Evolutionary conservation across 192 early-diverging fungal species (phyloP), one percentile per base, ranked within the genome.

Genomic region (Spinellus fusiger): DNA sequence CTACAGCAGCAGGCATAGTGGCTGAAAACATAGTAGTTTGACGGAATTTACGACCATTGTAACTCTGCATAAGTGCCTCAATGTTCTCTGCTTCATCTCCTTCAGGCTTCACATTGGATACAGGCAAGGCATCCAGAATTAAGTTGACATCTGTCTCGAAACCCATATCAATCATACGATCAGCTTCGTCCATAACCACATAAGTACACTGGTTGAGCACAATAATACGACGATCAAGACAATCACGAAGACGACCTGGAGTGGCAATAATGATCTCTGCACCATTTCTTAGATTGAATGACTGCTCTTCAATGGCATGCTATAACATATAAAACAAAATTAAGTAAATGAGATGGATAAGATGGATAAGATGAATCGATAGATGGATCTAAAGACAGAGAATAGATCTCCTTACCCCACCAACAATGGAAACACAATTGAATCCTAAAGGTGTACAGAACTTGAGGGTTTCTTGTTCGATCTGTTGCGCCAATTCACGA

Each of bases 1-100:
- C 97, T 7, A 99, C 94, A 0, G 87, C 88, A 2, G 93, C 58
- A 5, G 96, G 96, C 95, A 99, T 98, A 4, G 96, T 99, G 12
- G 96, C 96, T 15, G 95, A 98, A 75, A 99, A 99, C 95, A 99
- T 98, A 66, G 94, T 92, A 1, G 97, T 99, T 73, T 98, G 97
- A 33, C 96, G 83, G 69, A 84, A 94, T 63, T 81, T 78, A 34
- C 57, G 40, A 22, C 61, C 37, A 9, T 62, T 72, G 26, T 68
- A 64, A 29, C 64, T 60, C 51, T 56, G 61, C 4, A 64, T 56
- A 76, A 85, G 68, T 26, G 67, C 68, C 25, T 74, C 56, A 8
- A 71, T 73, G 67, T 86, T 77, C 50, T 86, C 84, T 0, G 85
- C 85, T 28, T 88, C 88, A 32, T 85, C 86, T 1, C 70, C 75